Base-by-base conservation (phyloP, 768 basidiomycete species). In the Ramaria sp. region DNA sequence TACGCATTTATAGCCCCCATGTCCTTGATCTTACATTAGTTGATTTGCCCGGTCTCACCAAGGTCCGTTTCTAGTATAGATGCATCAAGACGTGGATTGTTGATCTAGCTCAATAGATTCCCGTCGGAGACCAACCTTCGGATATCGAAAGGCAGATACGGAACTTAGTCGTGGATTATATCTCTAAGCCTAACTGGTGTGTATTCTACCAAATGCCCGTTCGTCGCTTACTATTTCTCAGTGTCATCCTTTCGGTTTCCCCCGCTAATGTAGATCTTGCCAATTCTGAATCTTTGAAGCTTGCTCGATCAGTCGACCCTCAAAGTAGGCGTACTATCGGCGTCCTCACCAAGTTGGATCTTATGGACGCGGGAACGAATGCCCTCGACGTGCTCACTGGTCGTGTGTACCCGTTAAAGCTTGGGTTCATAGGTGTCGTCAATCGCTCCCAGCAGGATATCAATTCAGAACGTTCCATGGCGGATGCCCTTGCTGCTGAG, bases 301-400 rank as follows among this genome's bases (percentile, higher is more conserved):
- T 99, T 37, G 96, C 95, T 11, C 88, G 96, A 46, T 82, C 84
- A 11, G 92, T 98, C 48, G 96, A 99, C 65, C 90, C 95, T 0
- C 91, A 96, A 70, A 94, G 95, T 11, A 83, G 96, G 31, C 83
- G 96, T 31, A 99, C 96, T 12, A 91, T 98, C 56, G 96, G 96
- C 51, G 88, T 99, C 19, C 77, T 99, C 51, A 95, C 95, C 13
- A 99, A 99, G 71, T 81, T 98, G 34, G 96, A 99, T 72, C 79
- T 99, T 47, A 99, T 99, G 96, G 96, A 98, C 65, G 94, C 94
- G 6, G 96, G 96, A 30, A 99, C 96, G 37, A 97, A 99, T 68
- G 96, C 96, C 20, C 73, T 94, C 37, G 95, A 99, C 70, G 85
- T 98, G 62, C 79, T 98, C 38, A 97, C 91, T 0, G 96, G 96